A percentile compares a stretch with the other conserved stretches of the same genome.
phyloP scores from a whole-genome alignment of 129 eudicot species.

The Kitagawia praeruptora region DNA sequence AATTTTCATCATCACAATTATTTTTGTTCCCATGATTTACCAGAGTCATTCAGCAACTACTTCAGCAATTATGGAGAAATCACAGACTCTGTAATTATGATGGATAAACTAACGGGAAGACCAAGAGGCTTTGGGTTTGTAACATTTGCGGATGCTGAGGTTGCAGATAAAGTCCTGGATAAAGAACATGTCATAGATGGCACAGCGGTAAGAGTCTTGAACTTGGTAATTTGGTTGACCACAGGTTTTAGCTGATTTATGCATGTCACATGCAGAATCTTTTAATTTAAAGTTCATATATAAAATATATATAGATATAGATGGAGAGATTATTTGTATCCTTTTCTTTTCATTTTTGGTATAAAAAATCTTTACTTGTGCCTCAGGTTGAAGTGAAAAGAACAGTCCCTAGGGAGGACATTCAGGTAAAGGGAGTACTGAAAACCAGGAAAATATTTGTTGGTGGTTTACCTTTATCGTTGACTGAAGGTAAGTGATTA shows the following conservation, averaged over 20 bases:
- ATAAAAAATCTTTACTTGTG: not conserved
- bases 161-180: constrained; percentile 72
- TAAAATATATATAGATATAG: not conserved
- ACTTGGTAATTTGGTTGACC: constrained; percentile 6
- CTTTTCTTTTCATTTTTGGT: not conserved
- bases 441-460: constrained; percentile 81
- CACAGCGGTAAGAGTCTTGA: constrained; percentile 44
- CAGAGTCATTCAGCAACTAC: constrained; percentile 79
- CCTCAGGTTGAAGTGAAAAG: constrained; percentile 85
- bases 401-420: constrained; percentile 78
- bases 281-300: not conserved
- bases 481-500: constrained; percentile 54
- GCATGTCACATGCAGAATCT: not conserved
- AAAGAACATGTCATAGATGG: constrained; percentile 91
- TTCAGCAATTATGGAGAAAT: constrained; percentile 71
- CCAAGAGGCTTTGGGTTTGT: constrained; percentile 94
- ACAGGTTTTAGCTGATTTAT: not conserved
- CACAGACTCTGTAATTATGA: constrained; percentile 87
- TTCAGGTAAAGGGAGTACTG: constrained; percentile 58
- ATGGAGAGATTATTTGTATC: not conserved
- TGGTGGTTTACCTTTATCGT: constrained; percentile 71
- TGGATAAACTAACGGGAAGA: constrained; percentile 78
- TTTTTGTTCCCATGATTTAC: constrained; percentile 16
- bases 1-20: not conserved
- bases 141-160: constrained; percentile 69